phyloP scores from a whole-genome alignment of 2,329 filamentous ascomycete genomes.

The Domatiomyces catenatus region DNA sequence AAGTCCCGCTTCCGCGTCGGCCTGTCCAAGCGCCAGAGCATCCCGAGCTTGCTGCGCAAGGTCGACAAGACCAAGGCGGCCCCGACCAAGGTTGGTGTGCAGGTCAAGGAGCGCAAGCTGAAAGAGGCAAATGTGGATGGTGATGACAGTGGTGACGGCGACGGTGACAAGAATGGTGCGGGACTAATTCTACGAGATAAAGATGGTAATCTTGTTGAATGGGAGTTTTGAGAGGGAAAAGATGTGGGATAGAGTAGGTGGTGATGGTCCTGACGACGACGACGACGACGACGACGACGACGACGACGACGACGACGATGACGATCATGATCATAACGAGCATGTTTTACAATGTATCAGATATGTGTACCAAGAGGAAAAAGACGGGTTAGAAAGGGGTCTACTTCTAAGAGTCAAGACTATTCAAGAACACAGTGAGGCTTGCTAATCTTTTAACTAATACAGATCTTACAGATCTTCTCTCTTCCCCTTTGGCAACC shows the following conservation, averaged over 20 bases:
- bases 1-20: constrained; percentile 12
- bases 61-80: constrained; percentile 15
- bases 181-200: constrained; percentile 11
- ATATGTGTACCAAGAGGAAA: too few relatives aligned
- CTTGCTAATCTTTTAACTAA: too few relatives aligned
- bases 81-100: constrained; percentile 12
- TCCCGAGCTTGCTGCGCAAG: constrained; percentile 15
- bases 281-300: too few relatives aligned
- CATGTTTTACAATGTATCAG: too few relatives aligned
- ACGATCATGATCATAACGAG: too few relatives aligned
- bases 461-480: not conserved
- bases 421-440: too few relatives aligned
- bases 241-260: too few relatives aligned
- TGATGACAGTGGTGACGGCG: constrained; percentile 7
- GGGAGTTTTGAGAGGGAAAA: constrained; percentile 9
- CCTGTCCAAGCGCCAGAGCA: constrained; percentile 14
- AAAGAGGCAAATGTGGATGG: constrained; percentile 9
- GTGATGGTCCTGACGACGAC: too few relatives aligned
- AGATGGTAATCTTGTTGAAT: constrained; percentile 16
- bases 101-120: constrained; percentile 15
- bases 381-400: too few relatives aligned
- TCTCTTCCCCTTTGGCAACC: too few relatives aligned
- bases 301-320: too few relatives aligned
- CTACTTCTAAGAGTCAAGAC: too few relatives aligned
- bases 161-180: constrained; percentile 3